Evolutionary conservation across 148 eudicot species (phyloP), one percentile per base, ranked within the genome.

Genomic region (Suaeda aralocaspica): DNA sequence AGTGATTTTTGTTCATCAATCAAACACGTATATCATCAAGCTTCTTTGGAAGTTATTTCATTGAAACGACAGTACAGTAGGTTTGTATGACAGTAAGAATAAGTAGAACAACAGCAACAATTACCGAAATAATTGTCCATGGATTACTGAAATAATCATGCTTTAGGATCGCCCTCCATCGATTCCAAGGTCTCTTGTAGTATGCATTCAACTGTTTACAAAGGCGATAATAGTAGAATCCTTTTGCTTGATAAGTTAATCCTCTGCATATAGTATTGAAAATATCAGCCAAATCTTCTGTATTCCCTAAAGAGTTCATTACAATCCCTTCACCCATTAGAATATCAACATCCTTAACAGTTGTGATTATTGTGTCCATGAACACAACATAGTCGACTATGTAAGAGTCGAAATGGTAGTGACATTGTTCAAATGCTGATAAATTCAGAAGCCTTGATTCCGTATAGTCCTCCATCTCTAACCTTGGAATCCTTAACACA

Each of bases 141-240:
- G 81, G 85, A 67, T 79, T 80, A 50, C 67, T 52, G n/a, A 82
- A 76, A 22, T 82, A 82, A 24, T 79, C 73, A 33, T 74, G 80
- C 3, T 36, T 36, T 9, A 82, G 58, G 1, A 72, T 77, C 0
- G 75, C 76, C 59, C 58, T 70, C 68, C 81, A 74, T 13, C 44
- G 46, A 68, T 76, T 48, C 73, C 76, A 76, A 0, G 69, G 62
- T 6, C 60, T 28, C n/a, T 82, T 79, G 39, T 72, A 77, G 45
- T 76, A 69, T 1, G 59, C 66, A 42, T 64, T 58, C 63, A 82
- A 67, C 28, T 70, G 39, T 25, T 61, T 55, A 22, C 71, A 75
- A 14, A 75, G 14, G 41, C 19, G 2, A 12, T 31, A 28, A 33
- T 78, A 82, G 39, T 75, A 82, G n/a, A 66, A 82, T 24, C 67